These are phyloP conservation scores for Trifolium subterraneum DNA, from an alignment of 306 rosid genomes.

Conservation along the genomic window DNA sequence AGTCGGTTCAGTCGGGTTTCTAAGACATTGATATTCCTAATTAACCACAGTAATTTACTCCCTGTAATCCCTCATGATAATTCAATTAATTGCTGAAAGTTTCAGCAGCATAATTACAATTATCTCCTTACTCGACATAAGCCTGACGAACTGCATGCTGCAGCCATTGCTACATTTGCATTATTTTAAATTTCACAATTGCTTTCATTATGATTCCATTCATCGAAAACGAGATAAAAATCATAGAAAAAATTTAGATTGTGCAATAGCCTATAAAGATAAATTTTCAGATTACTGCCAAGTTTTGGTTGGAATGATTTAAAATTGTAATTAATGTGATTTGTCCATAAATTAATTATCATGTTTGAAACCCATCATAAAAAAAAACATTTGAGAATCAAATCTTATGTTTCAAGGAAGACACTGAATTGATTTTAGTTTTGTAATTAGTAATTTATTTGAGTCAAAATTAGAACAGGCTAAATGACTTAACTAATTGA, in stretches of 20 bases:
- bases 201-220: constrained; percentile 8
- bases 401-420: constrained; percentile 17
- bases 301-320: neutral
- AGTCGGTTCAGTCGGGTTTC: neutral
- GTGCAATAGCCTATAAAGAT: neutral
- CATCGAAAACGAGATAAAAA: neutral
- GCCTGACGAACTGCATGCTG: neutral
- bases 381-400: neutral
- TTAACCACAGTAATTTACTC: constrained; percentile 11
- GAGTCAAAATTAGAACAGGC: constrained; percentile 11
- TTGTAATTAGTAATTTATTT: constrained; percentile 16
- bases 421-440: neutral
- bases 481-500: constrained; percentile 20
- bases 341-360: constrained; percentile 7
- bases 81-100: constrained; percentile 7
- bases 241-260: neutral
- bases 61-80: constrained; percentile 13
- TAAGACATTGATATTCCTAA: neutral
- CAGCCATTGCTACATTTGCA: constrained; percentile 12
- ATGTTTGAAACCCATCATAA: neutral
- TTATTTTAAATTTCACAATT: constrained; percentile 6
- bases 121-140: constrained; percentile 18
- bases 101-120: constrained; percentile 29
- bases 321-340: constrained; percentile 5
- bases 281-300: constrained; percentile 10